A percentile compares a stretch with the other conserved stretches of the same genome.
phyloP scores from a whole-genome alignment of 139 green algal genomes.

The Chlamydomonas sp. region DNA sequence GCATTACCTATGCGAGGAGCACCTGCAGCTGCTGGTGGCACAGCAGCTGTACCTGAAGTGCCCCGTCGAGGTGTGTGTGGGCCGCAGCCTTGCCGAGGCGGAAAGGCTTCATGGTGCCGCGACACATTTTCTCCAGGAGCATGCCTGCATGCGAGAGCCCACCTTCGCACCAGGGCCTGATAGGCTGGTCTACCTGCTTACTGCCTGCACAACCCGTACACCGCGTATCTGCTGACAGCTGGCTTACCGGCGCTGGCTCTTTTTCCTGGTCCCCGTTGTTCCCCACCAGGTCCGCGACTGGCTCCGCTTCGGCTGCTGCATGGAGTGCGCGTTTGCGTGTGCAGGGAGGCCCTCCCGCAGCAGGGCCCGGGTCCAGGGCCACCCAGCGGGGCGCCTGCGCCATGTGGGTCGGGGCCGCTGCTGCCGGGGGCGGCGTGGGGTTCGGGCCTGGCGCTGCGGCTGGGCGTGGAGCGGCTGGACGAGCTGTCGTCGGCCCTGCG shows the following conservation, averaged over 20 bases:
- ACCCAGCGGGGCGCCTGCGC: no score
- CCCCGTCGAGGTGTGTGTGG: background rate
- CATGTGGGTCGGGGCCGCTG: no score
- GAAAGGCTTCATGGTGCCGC: no score
- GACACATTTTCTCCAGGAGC: background rate
- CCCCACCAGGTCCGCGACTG: conserved; percentile 23
- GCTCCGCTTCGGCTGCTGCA: conserved; percentile 19
- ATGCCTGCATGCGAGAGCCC: background rate
- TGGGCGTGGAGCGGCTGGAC: background rate
- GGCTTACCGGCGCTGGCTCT: background rate
- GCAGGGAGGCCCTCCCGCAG: background rate
- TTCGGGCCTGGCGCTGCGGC: background rate
- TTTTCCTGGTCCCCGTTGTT: background rate
- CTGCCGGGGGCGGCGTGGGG: no score
- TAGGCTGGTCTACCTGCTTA: no score
- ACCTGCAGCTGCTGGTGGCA: background rate
- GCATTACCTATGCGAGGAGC: conserved; percentile 28
- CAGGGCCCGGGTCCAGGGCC: no score
- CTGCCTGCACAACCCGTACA: no score
- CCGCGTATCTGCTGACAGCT: background rate
- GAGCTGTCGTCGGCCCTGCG: background rate
- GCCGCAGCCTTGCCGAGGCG: no score
- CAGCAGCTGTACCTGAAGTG: conserved; percentile 1
- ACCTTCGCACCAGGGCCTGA: no score
- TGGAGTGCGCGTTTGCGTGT: conserved; percentile 14